A percentile compares a stretch with the other conserved stretches of the same genome.
These are phyloP conservation scores for Aspergillus cristatus DNA, from an alignment of 495 filamentous ascomycete species.

Conservation along the genomic window DNA sequence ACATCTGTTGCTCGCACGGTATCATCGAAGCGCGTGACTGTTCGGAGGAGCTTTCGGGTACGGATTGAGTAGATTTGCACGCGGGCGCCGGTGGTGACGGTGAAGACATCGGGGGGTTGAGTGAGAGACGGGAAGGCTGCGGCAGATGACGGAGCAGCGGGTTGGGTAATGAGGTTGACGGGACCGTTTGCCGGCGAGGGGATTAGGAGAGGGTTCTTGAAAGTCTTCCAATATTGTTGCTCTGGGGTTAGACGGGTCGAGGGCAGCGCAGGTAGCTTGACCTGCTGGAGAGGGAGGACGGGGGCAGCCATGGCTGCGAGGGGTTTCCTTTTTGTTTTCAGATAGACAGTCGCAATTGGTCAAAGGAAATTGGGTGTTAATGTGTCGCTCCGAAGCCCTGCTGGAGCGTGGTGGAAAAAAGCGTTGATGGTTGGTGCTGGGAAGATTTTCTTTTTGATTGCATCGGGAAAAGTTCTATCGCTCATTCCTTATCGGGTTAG, in stretches of 20 bases:
- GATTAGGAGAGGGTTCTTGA: slow-evolving; percentile 78
- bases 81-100: slow-evolving; percentile 81
- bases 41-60: slow-evolving; percentile 81
- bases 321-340: background rate
- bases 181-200: slow-evolving; percentile 78
- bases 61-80: slow-evolving; percentile 88
- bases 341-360: background rate
- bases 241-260: slow-evolving; percentile 60
- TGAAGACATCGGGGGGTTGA: slow-evolving; percentile 65
- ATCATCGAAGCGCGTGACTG: slow-evolving; percentile 85
- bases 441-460: slow-evolving; percentile 1
- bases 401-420: slow-evolving; percentile 1
- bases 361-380: no score
- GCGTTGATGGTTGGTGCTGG: slow-evolving; percentile 1
- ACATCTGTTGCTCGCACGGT: slow-evolving; percentile 80
- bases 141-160: slow-evolving; percentile 42
- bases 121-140: slow-evolving; percentile 38
- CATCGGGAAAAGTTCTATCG: slow-evolving; percentile 5
- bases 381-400: background rate
- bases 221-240: slow-evolving; percentile 89
- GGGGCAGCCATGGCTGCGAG: slow-evolving; percentile 69
- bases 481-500: background rate
- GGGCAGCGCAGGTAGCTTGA: slow-evolving; percentile 63
- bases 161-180: slow-evolving; percentile 81
- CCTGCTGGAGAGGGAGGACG: slow-evolving; percentile 68